These are phyloP conservation scores for Urtica urens DNA, from an alignment of 306 rosid genomes.

Conservation along the genomic window DNA sequence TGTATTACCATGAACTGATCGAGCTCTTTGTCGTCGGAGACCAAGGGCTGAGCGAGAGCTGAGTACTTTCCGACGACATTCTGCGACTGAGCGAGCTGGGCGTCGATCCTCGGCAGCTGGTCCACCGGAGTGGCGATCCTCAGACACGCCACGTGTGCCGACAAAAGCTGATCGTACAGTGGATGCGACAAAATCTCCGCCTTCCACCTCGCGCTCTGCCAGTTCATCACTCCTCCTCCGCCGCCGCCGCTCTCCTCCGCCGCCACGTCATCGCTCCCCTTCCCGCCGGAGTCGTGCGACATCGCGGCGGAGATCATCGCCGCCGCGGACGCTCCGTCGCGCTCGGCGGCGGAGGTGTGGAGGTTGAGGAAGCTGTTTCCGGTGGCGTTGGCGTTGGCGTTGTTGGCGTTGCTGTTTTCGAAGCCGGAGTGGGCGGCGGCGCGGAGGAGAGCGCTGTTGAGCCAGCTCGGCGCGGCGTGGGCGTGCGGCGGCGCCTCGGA, in stretches of 20 bases:
- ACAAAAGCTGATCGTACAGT: conserved; percentile 73
- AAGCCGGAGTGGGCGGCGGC: conserved; percentile 25
- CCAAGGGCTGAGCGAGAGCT: conserved; percentile 52
- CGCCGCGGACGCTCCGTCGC: conserved; percentile 53
- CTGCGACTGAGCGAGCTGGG: conserved; percentile 87
- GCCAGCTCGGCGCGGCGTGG: conserved; percentile 90
- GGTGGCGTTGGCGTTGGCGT: conserved; percentile 15
- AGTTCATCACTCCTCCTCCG: conserved; percentile 35
- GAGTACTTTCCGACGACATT: conserved; percentile 91
- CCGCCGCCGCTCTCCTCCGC: conserved; percentile 34
- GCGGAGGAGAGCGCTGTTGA: conserved; percentile 89
- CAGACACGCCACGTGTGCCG: conserved; percentile 89
- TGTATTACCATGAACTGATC: conserved; percentile 83
- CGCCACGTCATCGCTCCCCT: conserved; percentile 18
- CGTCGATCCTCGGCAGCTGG: conserved; percentile 92
- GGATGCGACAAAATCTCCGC: conserved; percentile 84
- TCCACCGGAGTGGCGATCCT: conserved; percentile 97
- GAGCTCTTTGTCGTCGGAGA: conserved; percentile 69
- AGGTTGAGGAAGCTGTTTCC: conserved; percentile 53
- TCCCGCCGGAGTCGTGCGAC: conserved; percentile 49
- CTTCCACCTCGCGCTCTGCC: conserved; percentile 76
- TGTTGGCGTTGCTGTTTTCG: conserved; percentile 15
- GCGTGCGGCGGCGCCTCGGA: conserved; percentile 45
- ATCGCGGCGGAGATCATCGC: conserved; percentile 47
- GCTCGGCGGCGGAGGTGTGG: conserved; percentile 61